phyloP scores from a whole-genome alignment of 2,329 filamentous ascomycete species.

The Aspergillus niger region DNA sequence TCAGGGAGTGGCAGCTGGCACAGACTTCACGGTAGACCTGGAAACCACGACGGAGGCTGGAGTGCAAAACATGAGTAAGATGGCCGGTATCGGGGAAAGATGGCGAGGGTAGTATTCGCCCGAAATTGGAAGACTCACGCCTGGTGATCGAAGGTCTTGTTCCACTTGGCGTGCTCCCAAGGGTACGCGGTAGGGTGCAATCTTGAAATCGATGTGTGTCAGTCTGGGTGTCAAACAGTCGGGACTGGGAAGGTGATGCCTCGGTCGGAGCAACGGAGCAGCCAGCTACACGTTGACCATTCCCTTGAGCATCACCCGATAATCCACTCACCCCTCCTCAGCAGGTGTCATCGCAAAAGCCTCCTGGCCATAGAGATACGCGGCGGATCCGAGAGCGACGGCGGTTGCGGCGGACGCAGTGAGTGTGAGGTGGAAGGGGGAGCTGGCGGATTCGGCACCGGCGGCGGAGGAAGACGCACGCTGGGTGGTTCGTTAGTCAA shows the following conservation, averaged over 20 bases:
- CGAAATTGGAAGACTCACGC: conserved; percentile 65
- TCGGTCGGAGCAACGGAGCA: conserved; percentile 27
- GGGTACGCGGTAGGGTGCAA: conserved; percentile 90
- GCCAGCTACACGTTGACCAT: conserved; percentile 19
- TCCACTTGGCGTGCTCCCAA: conserved; percentile 90
- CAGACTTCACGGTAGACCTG: conserved; percentile 99
- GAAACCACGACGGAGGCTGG: conserved; percentile 94
- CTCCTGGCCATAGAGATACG: conserved; percentile 87
- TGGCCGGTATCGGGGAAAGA: conserved; percentile 15
- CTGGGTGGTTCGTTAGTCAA: conserved; percentile 47
- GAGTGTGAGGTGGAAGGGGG: conserved; percentile 79
- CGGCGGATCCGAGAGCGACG: conserved; percentile 82
- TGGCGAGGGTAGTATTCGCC: conserved; percentile 12
- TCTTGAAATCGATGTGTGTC: conserved; percentile 54
- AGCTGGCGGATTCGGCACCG: conserved; percentile 68
- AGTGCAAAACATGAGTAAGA: conserved; percentile 26
- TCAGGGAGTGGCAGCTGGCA: conserved; percentile 94
- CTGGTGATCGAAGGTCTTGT: conserved; percentile 96
- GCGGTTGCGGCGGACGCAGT: conserved; percentile 84
- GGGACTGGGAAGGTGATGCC: conserved; percentile 24
- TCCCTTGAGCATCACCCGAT: conserved; percentile 8
- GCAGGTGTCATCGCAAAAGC: conserved; percentile 87
- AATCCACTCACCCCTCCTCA: conserved; percentile 89
- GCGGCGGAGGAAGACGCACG: conserved; percentile 71
- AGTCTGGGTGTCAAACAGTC: conserved; percentile 24